Conservation (phyloP, 2,329 filamentous ascomycete genomes). For the Coniochaeta sp. region DNA sequence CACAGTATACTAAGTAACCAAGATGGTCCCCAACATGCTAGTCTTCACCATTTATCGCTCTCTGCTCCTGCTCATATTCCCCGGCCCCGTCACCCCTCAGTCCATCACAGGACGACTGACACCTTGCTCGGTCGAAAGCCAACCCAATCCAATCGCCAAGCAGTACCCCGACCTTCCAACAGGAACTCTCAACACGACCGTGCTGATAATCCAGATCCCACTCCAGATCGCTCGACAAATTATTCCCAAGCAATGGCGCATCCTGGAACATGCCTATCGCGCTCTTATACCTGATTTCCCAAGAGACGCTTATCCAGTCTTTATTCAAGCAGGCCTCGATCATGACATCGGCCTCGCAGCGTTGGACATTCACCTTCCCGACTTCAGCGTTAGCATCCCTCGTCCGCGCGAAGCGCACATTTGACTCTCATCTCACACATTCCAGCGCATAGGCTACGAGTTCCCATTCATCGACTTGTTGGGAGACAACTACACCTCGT, state of each 20-base stretch:
- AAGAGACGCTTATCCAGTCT: conserved; percentile 42
- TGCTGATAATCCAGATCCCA: conserved; percentile 43
- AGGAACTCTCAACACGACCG: conserved; percentile 46
- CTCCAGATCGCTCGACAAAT: conserved; percentile 35
- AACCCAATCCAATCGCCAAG: conserved; percentile 40
- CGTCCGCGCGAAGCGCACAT: not conserved
- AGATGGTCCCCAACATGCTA: not conserved
- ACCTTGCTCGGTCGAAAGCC: conserved; percentile 3
- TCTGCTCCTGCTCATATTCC: not conserved
- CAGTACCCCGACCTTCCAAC: conserved; percentile 39
- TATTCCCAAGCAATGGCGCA: conserved; percentile 40
- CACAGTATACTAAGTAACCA: not conserved
- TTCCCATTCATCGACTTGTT: conserved; percentile 50
- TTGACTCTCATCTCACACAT: conserved; percentile 4
- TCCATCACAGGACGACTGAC: not conserved
- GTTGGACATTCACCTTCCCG: conserved; percentile 29
- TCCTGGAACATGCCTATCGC: conserved; percentile 41
- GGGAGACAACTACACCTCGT: conserved; percentile 40
- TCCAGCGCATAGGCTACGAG: conserved; percentile 18
- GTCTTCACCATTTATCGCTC: not conserved
- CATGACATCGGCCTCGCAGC: conserved; percentile 40
- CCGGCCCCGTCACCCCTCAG: not conserved
- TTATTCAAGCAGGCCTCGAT: conserved; percentile 41
- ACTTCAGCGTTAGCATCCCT: conserved; percentile 35
- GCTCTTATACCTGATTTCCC: conserved; percentile 40